Conservation (phyloP, 163 green algal species). For the Scenedesmus sp. region DNA sequence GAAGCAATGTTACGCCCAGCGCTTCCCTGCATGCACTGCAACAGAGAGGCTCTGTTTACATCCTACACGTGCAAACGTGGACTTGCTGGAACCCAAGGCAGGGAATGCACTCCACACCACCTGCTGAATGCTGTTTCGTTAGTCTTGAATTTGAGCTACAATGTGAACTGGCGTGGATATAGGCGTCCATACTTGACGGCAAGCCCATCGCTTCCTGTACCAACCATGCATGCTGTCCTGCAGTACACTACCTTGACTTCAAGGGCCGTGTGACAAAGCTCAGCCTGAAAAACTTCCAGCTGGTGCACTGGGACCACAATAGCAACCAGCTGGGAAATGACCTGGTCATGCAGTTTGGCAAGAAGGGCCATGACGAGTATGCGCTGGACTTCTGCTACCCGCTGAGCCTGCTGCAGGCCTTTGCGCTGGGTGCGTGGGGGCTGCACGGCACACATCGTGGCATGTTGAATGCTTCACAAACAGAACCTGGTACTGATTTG, state of each 20-base stretch:
- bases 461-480: not conserved
- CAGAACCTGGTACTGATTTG: not conserved
- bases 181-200: too few species aligned
- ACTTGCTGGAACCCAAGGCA: too few species aligned
- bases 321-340: constrained; percentile 59
- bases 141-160: too few species aligned
- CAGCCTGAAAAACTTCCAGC: constrained; percentile 94
- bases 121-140: too few species aligned
- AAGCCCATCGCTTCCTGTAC: too few species aligned
- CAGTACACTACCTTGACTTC: constrained; percentile 92
- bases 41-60: too few species aligned
- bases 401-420: constrained; percentile 64
- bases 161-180: too few species aligned
- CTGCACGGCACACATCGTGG: not conserved
- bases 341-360: constrained; percentile 71
- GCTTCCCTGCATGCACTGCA: too few species aligned
- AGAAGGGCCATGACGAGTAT: constrained; percentile 61
- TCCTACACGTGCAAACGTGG: too few species aligned
- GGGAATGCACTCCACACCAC: too few species aligned
- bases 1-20: too few species aligned
- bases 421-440: constrained; percentile 55
- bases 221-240: not conserved
- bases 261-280: constrained; percentile 84
- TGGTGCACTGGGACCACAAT: constrained; percentile 80
- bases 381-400: constrained; percentile 74